Percentiles rank a stretch among this genome's conserved stretches.
These are phyloP conservation scores for Botrytis hyacinthi DNA, from an alignment of 2,329 filamentous ascomycete species.

Conservation along the genomic window DNA sequence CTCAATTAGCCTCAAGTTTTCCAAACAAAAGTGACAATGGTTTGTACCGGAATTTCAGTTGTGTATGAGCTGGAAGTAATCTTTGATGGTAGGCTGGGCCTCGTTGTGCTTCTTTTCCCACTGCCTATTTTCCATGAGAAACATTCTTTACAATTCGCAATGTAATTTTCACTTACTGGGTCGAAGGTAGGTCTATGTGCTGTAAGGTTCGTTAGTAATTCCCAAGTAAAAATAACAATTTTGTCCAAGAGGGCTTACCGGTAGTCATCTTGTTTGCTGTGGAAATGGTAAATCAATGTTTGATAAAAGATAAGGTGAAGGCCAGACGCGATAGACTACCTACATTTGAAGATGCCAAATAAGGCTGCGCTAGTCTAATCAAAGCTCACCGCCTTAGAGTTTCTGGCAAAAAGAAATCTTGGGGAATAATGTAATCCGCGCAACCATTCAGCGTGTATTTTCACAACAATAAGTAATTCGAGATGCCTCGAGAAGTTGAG, in stretches of 20 bases:
- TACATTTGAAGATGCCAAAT: not conserved
- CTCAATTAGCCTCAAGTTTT: constrained; percentile 26
- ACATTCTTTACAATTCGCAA: not conserved
- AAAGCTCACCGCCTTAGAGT: not conserved
- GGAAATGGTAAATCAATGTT: constrained; percentile 9
- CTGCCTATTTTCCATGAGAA: constrained; percentile 56
- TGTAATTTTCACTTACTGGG: constrained; percentile 58
- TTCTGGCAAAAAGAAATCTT: constrained; percentile 19
- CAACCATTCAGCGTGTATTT: not conserved
- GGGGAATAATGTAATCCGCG: not conserved
- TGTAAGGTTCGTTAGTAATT: constrained; percentile 40
- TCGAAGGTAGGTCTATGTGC: constrained; percentile 91
- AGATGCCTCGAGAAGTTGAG: constrained; percentile 89
- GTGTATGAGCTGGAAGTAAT: constrained; percentile 87
- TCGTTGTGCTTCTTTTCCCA: constrained; percentile 90
- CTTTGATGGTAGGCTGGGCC: constrained; percentile 96
- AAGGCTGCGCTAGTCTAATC: constrained; percentile 10
- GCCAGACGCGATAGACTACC: not conserved
- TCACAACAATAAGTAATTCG: constrained; percentile 9
- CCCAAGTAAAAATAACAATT: not conserved
- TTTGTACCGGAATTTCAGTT: constrained; percentile 77
- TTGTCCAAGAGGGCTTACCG: constrained; percentile 29
- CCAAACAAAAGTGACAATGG: not conserved
- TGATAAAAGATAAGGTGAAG: constrained; percentile 12
- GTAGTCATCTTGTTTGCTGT: constrained; percentile 50